Evolutionary conservation across 1,284 basidiomycete species (phyloP), one percentile per base, ranked within the genome.

Genomic region (Ustanciosporium gigantosporum): DNA sequence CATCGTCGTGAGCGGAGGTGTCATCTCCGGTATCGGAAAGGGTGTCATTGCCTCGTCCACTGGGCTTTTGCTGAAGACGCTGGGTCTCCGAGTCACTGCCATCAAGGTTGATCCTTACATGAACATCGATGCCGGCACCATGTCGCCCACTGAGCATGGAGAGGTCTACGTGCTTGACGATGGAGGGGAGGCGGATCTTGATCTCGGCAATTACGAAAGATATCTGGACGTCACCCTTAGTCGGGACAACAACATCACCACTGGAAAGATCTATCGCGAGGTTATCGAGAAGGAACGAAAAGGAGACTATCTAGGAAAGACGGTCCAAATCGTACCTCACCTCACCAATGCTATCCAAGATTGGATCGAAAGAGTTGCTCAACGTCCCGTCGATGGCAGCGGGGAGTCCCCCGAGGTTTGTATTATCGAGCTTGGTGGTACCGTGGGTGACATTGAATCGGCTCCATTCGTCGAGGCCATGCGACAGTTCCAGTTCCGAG

Each of bases 51-150:
- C 94, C 70, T 98, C 94, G 32, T 97, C 93, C 56, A 97, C 95
- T 15, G 94, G 94, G 61, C 83, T 98, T 41, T 84, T 98, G 44
- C 84, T 98, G 79, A 97, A 97, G 82, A 97, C 91, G 38, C 86
- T 88, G 25, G 94, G 94, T 36, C 83, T 95, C 64, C 94, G 92
- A 80, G 94, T 97, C 74, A 98, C 95, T 2, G 89, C 95, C 21
- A 97, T 98, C 83, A 98, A 98, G 82, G 97, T 98, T 72, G 94
- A 98, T 80, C 94, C 94, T 19, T 98, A 98, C 79, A 97, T 98
- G 93, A 98, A 98, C 82, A 96, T 99, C 74, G 94, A 99, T 84
- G 95, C 94, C 27, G 95, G 95, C 34, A 97, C 94, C 24, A 99
- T 99, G 94, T 86, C 91, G 32, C 95, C 94, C 13, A 95, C 92